Evolutionary conservation across 2,329 filamentous ascomycete genomes (phyloP), one percentile per base, ranked within the genome.

Genomic region (Thielaviopsis euricoi): DNA sequence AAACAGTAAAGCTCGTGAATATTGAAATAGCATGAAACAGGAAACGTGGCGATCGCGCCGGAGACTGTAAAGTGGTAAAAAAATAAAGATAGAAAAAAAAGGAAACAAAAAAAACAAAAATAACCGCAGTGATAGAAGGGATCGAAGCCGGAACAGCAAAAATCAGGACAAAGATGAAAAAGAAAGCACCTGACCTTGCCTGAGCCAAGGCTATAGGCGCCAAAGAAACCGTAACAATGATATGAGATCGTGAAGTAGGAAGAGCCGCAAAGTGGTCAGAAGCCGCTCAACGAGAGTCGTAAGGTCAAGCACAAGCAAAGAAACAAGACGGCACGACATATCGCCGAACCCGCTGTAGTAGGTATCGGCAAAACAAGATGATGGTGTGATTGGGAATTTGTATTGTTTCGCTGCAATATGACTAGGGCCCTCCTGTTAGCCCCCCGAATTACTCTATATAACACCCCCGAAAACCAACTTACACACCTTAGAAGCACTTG

Each of bases 401-500:
- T 63, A 59, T 65, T 64, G 60, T 62, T 59, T 66, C 62, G 66
- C 66, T 69, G 43, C 37, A 49, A n/a, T 55, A 48, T 54, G 59
- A 60, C 55, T 56, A 54, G 59, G 56, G 59, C 59, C 3, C n/a
- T 46, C 49, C 19, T 51, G 63, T 71, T 61, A 70, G 65, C 56
- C 53, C 19, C 37, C 17, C 17, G 13, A 51, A 56, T 37, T 22
- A 51, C 10, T 12, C 13, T 19, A 19, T 19, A 40, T 55, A 55
- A 48, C 6, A 53, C n/a, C 12, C 55, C 25, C 52, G 52, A 60
- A 55, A 53, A 60, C 56, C 56, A 57, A 29, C 23, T 55, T 60
- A 62, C 72, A 68, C 71, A 85, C 83, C 85, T 95, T 95, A 96
- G 87, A 96, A 96, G 88, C 91, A 96, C 89, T 96, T 97, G 86